Evolutionary conservation across 495 filamentous ascomycete genomes (phyloP), one percentile per base, ranked within the genome.

Genomic region (Polyplosphaeria fusca): DNA sequence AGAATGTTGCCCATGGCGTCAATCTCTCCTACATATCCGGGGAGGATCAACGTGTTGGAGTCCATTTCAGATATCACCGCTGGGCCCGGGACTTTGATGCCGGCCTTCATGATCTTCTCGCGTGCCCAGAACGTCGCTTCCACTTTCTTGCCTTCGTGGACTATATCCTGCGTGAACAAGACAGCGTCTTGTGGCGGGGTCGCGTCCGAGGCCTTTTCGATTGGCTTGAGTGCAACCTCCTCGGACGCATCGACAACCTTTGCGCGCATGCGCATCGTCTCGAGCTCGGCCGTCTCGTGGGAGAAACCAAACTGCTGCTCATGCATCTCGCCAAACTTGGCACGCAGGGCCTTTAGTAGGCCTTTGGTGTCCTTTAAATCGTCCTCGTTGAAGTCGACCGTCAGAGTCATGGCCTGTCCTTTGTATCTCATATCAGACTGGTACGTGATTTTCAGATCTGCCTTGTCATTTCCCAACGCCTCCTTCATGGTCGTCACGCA

Each of bases 11-110:
- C 74, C 13, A 76, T 69, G 5, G 45, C 46, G 44, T 77, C 74
- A 5, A 77, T 70, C 40, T 76, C 73, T 13, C 68, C 74, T 30
- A 65, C 67, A 38, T 70, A 74, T 1, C 76, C 75, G 0, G 76
- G 77, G 19, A 77, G 68, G 24, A 79, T 73, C 0, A 78, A 58
- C 0, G 76, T 78, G 57, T 77, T 79, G 48, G 74, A 77, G 52
- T 78, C 77, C 73, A 76, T 78, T 38, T 79, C 75, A 3, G 69
- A 73, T 41, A 79, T 65, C 23, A 78, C 71, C 37, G 74, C 78
- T 5, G 77, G 77, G 0, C 77, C 77, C 0, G 51, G n/a, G 3
- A 78, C 30, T 24, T 58, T 67, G 4, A 73, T 54, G 4, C 75
- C 75, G 12, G 73, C 63, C 24, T 68, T 66, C 32, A 44, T 73